phyloP scores from a whole-genome alignment of 2,329 filamentous ascomycete genomes.

The Neonectria magnoliae region DNA sequence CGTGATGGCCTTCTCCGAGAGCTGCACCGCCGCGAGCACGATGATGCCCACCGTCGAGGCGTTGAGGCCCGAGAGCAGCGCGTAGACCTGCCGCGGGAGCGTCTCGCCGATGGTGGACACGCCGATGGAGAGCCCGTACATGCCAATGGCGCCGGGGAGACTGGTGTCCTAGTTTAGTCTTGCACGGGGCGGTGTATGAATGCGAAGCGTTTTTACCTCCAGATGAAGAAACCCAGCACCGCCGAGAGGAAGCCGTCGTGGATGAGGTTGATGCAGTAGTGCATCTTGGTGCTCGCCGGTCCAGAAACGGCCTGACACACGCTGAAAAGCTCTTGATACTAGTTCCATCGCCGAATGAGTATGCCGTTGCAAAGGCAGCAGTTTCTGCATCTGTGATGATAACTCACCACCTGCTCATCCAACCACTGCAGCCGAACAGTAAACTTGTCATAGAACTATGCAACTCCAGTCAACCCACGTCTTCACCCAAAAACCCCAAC shows the following conservation, averaged over 20 bases:
- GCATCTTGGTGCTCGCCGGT: constrained; percentile 76
- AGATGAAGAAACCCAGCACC: constrained; percentile 68
- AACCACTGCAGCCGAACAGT: constrained; percentile 71
- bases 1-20: constrained; percentile 74
- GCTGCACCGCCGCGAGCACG: constrained; percentile 73
- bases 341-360: neutral
- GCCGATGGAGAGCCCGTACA: constrained; percentile 74
- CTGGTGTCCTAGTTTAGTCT: constrained; percentile 46
- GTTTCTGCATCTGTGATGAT: too few relatives aligned
- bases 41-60: constrained; percentile 78
- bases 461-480: neutral
- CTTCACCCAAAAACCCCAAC: neutral
- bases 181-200: neutral
- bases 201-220: constrained; percentile 59
- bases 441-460: constrained; percentile 55
- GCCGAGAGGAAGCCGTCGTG: constrained; percentile 68
- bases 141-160: constrained; percentile 75
- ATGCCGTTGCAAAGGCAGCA: neutral
- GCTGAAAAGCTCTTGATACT: constrained; percentile 79
- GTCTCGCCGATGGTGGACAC: constrained; percentile 67
- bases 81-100: constrained; percentile 72
- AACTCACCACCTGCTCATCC: constrained; percentile 70
- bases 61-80: constrained; percentile 76
- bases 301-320: constrained; percentile 74
- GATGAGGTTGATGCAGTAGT: constrained; percentile 73